These are phyloP conservation scores for Cenococcum geophilum DNA, from an alignment of 495 filamentous ascomycete genomes.

Conservation along the genomic window DNA sequence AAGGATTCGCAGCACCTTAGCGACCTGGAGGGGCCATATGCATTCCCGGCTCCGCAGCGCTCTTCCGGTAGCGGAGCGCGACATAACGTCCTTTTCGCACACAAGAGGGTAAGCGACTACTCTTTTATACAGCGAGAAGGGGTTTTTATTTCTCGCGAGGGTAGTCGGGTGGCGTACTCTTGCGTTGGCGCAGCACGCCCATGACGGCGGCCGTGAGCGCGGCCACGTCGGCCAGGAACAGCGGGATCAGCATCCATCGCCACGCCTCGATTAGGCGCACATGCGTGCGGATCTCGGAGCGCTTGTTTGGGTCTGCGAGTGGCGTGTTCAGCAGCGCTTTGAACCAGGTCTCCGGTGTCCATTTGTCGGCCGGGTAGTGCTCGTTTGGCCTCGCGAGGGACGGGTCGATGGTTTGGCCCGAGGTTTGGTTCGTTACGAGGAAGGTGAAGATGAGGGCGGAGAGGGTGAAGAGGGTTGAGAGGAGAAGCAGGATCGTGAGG, in stretches of 20 bases:
- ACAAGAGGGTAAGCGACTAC: no score
- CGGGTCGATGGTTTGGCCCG: slow-evolving; percentile 41
- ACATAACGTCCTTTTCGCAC: no score
- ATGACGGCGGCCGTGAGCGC: slow-evolving; percentile 30
- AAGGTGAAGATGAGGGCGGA: slow-evolving; percentile 43
- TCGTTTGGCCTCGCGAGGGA: slow-evolving; percentile 32
- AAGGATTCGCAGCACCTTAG: no score
- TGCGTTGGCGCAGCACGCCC: slow-evolving; percentile 18
- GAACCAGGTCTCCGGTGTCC: slow-evolving; percentile 56
- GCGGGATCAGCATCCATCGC: slow-evolving; percentile 50
- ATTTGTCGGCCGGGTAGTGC: slow-evolving; percentile 43
- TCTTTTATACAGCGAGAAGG: no score
- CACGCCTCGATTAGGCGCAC: slow-evolving; percentile 46
- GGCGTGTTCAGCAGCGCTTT: slow-evolving; percentile 45
- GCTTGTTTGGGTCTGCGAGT: slow-evolving; percentile 33
- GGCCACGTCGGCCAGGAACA: slow-evolving; percentile 41
- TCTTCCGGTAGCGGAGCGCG: no score
- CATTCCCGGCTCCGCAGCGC: no score
- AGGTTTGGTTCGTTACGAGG: slow-evolving; percentile 38
- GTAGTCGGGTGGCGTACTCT: slow-evolving; percentile 11
- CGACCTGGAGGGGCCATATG: no score
- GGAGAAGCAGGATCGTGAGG: slow-evolving; percentile 35
- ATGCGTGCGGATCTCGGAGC: slow-evolving; percentile 40
- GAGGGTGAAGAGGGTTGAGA: slow-evolving; percentile 44
- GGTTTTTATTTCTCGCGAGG: slow-evolving; percentile 11